phyloP scores from a whole-genome alignment of 2,329 filamentous ascomycete species.

The Akanthomyces muscarius region DNA sequence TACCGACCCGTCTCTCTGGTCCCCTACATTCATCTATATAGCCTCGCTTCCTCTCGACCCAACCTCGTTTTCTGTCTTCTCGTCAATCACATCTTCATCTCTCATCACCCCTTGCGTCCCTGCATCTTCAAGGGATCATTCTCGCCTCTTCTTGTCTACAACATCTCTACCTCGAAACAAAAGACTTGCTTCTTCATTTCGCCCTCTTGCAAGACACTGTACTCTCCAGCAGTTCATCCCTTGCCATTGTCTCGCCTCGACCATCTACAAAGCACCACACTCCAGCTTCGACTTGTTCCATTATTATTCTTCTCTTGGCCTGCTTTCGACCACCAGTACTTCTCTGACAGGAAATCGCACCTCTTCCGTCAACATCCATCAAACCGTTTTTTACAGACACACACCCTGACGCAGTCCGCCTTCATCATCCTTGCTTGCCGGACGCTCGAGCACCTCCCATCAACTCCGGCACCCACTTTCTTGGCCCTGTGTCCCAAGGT shows the following conservation, averaged over 20 bases:
- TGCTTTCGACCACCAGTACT: background rate
- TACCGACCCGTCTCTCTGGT: conserved; percentile 11
- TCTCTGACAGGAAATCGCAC: background rate
- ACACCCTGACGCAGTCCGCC: background rate
- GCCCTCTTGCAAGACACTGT: conserved; percentile 6
- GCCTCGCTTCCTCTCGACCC: conserved; percentile 15
- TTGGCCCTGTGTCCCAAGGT: conserved; percentile 11
- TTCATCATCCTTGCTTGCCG: conserved; percentile 9
- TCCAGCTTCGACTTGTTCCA: background rate
- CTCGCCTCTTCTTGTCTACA: background rate
- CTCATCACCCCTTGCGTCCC: background rate
- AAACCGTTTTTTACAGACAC: conserved; percentile 3
- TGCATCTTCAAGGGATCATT: background rate
- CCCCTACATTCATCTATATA: conserved; percentile 15
- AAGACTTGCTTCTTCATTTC: background rate
- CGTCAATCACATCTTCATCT: conserved; percentile 9
- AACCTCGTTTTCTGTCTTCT: background rate
- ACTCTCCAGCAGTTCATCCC: background rate
- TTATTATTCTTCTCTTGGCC: background rate
- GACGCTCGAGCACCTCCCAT: conserved; percentile 15
- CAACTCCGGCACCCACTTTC: conserved; percentile 13
- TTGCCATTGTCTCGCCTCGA: conserved; percentile 3
- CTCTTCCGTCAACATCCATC: background rate
- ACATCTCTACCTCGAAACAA: background rate
- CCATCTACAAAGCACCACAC: background rate